phyloP scores from a whole-genome alignment of 2,329 filamentous ascomycete genomes.

The Botryosphaeria dothidea region DNA sequence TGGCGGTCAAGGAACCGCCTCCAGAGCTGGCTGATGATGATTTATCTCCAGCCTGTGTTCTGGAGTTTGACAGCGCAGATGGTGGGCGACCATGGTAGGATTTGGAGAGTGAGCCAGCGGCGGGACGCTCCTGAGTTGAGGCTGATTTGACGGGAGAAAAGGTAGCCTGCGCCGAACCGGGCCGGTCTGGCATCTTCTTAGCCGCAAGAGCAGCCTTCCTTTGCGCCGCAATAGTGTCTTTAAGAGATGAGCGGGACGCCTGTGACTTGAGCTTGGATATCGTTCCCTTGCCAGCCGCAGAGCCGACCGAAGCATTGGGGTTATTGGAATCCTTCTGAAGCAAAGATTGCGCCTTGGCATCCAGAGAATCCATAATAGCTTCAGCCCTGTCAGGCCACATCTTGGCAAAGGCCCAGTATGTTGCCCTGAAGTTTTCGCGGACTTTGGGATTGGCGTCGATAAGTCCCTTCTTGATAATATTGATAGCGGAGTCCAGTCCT shows the following conservation, averaged over 20 bases:
- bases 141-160: slow-evolving; percentile 51
- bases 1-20: slow-evolving; percentile 55
- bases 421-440: slow-evolving; percentile 78
- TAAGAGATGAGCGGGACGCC: slow-evolving; percentile 58
- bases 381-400: slow-evolving; percentile 80
- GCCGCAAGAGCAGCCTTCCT: slow-evolving; percentile 59
- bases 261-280: slow-evolving; percentile 6
- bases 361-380: slow-evolving; percentile 73
- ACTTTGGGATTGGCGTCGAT: slow-evolving; percentile 87
- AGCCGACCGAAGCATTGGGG: slow-evolving; percentile 55
- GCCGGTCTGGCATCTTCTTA: slow-evolving; percentile 51
- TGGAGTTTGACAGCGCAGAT: slow-evolving; percentile 36
- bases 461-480: slow-evolving; percentile 87
- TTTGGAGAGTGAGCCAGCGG: slow-evolving; percentile 31
- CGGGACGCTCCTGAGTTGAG: slow-evolving; percentile 28
- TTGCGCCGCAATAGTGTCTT: slow-evolving; percentile 81
- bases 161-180: slow-evolving; percentile 59
- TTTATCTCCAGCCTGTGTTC: slow-evolving; percentile 29
- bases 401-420: slow-evolving; percentile 80
- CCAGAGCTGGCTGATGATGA: slow-evolving; percentile 28
- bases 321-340: slow-evolving; percentile 84
- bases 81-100: slow-evolving; percentile 37
- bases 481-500: slow-evolving; percentile 80
- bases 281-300: background rate
- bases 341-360: slow-evolving; percentile 74